Evolutionary conservation across 1,284 basidiomycete species (phyloP), one percentile per base, ranked within the genome.

Genomic region (Grifola frondosa): DNA sequence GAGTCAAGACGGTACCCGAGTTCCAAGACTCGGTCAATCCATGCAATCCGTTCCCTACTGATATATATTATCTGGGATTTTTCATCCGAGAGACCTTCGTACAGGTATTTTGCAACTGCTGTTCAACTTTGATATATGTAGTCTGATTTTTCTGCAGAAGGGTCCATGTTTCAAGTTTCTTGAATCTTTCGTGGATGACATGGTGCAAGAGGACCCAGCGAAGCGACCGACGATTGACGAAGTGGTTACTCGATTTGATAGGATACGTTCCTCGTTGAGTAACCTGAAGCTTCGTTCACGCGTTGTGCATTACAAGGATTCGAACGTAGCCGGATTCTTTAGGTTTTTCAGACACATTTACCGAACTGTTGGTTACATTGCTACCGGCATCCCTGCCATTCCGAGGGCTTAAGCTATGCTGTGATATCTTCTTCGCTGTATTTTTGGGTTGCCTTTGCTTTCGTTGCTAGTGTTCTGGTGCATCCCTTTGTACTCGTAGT

Each of bases 11-110:
- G 48, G 37, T 59, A 51, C 28, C 21, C 42, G 12, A 31, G 46
- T 1, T 23, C 26, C 2, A 26, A 23, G 23, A 32, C 12, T 20
- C 21, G 1, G 21, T 47, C 20, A 39, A 44, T 11, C 35, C 42
- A 2, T 46, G 36, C 25, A 40, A 65, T 40, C 64, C 63, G 6
- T 65, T 63, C 26, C 50, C 51, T 0, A 54, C 53, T 1, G 63
- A 64, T 26, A 35, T 63, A 1, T 64, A 65, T 48, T 60, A 60
- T 30, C 20, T 63, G 5, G 63, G 62, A 0, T 62, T 62, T 26
- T 24, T 59, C 26, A 47, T 65, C 7, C 46, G 73, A 70, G 53
- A 49, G 32, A 13, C 32, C 9, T 43, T 58, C 22, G 12, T 54
- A 1, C 13, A 46, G 31, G 53, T 52, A 28, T 30, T 41, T 32